phyloP scores from a whole-genome alignment of 2,329 filamentous ascomycete genomes.

The Microcyclospora tardicrescens region DNA sequence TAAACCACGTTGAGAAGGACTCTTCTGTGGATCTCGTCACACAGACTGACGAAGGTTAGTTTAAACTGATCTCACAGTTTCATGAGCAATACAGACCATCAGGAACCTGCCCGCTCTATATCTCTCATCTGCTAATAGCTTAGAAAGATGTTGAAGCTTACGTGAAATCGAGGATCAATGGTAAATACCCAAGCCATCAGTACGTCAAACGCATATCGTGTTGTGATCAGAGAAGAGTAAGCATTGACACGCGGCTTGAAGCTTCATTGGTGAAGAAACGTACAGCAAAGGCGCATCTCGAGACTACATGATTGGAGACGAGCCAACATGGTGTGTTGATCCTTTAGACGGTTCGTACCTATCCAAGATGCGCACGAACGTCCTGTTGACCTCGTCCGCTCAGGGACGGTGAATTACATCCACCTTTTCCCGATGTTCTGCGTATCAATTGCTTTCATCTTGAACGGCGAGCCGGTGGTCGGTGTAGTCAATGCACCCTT shows the following conservation, averaged over 20 bases:
- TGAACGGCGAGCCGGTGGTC: slow-evolving; percentile 47
- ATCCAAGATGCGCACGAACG: not conserved
- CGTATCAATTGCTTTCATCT: slow-evolving; percentile 58
- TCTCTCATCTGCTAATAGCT: too few species aligned
- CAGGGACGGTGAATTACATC: slow-evolving; percentile 64
- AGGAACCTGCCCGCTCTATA: not conserved
- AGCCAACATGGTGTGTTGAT: slow-evolving; percentile 64
- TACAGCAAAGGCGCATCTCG: slow-evolving; percentile 57
- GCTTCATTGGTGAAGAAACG: slow-evolving; percentile 65
- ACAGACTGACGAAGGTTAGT: slow-evolving; percentile 56
- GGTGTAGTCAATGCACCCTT: slow-evolving; percentile 64
- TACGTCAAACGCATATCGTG: slow-evolving; percentile 27
- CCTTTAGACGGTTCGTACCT: slow-evolving; percentile 50
- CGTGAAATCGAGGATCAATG: slow-evolving; percentile 46
- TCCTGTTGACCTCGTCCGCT: not conserved
- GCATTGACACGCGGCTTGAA: slow-evolving; percentile 18
- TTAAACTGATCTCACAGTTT: not conserved
- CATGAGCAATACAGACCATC: slow-evolving; percentile 1
- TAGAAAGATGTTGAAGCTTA: slow-evolving; percentile 55
- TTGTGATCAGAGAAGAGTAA: not conserved
- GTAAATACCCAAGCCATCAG: slow-evolving; percentile 53
- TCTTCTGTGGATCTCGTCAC: slow-evolving; percentile 68
- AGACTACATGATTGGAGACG: slow-evolving; percentile 51
- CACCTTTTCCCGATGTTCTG: slow-evolving; percentile 74
- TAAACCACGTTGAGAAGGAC: slow-evolving; percentile 51